Evolutionary conservation across 192 early-diverging fungal species (phyloP), one percentile per base, ranked within the genome.

Genomic region (Phlyctochytrium planicorne): DNA sequence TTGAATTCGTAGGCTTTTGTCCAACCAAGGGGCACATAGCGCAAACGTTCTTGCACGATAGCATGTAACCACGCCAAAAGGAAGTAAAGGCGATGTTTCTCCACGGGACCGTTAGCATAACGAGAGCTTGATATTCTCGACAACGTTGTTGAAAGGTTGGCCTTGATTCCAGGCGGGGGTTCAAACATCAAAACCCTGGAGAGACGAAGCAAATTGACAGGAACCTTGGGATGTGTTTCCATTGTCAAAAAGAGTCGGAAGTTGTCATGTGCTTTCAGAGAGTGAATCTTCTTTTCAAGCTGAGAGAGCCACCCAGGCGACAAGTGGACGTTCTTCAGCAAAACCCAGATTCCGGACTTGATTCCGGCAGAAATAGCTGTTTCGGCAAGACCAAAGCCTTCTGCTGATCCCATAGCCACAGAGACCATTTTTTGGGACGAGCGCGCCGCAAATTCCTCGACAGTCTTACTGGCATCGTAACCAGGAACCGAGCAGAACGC

Each of bases 311-410:
- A 99, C 2, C 85, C 75, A 0, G 93, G 84, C 30, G 97, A 93
- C 59, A 98, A 78, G 68, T 99, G 98, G n/a, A 97, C 98, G 75
- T 99, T 99, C 80, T 97, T 96, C 60, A 99, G 82, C 62, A 99
- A 80, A 3, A 99, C 96, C 96, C 96, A 99, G 53, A 82, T 80
- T 57, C 98, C 98, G 36, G 77, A 86, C 76, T 91, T 91, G 36
- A 82, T 83, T 0, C 96, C 95, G 0, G 75, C 63, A 0, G 91
- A 84, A 63, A 99, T 96, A 0, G 95, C 98, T 72, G 83, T 80
- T 60, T 98, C 95, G 2, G 97, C 97, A 34, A 94, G 78, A 20
- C 77, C 79, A 53, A 93, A 89, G 59, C 95, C 95, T 88, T 99
- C 98, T 34, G 89, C 82, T 2, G 97, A 96, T 63, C 98, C 98